phyloP scores from a whole-genome alignment of 75 land plant genomes.

The Pinus taeda region DNA sequence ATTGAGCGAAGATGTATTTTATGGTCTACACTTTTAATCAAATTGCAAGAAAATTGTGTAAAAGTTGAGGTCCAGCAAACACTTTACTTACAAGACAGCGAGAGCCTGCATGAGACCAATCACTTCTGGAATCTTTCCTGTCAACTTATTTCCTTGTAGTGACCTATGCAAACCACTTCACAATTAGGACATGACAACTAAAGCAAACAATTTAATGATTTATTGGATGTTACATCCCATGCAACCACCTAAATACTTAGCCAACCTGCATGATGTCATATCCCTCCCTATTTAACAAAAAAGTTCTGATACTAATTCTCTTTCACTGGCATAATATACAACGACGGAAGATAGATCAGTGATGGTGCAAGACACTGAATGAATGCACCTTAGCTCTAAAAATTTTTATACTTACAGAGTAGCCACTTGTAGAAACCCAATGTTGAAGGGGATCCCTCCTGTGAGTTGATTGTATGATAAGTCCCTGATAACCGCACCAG shows the following conservation, averaged over 20 bases:
- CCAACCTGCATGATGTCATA: background rate
- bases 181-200: background rate
- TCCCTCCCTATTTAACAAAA: background rate
- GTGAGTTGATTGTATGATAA: slow-evolving; percentile 76
- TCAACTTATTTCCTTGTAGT: slow-evolving; percentile 74
- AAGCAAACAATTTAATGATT: background rate
- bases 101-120: slow-evolving; percentile 98
- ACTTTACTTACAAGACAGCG: slow-evolving; percentile 83
- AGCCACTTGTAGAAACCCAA: slow-evolving; percentile 93
- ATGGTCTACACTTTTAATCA: background rate
- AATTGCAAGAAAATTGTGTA: background rate
- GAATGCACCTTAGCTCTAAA: background rate
- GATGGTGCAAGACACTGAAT: background rate
- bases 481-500: slow-evolving; percentile 41
- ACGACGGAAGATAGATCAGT: background rate
- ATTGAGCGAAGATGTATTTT: background rate
- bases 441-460: slow-evolving; percentile 93
- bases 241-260: no score
- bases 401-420: slow-evolving; percentile 60
- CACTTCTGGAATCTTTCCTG: slow-evolving; percentile 87
- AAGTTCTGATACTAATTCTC: background rate
- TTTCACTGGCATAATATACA: background rate
- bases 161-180: slow-evolving; percentile 34
- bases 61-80: background rate
- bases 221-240: no score